Evolutionary conservation across 106 monocot genomes (phyloP).

Genomic region (Hemerocallis citrina): DNA sequence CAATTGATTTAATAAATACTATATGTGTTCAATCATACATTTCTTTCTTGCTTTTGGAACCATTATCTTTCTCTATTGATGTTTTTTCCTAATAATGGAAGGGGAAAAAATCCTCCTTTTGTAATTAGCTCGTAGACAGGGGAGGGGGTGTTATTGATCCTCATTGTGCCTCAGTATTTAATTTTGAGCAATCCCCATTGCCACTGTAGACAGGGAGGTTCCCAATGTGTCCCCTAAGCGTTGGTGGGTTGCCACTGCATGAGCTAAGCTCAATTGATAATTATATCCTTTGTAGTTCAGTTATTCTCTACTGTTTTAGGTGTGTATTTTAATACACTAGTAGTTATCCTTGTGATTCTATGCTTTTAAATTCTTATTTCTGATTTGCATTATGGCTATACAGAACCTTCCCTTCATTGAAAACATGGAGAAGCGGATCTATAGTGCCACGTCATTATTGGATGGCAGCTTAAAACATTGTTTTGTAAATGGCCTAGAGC

Average conservation of each 20-base stretch:
- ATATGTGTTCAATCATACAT: background rate
- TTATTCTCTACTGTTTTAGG: background rate
- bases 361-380: slow-evolving; percentile 16
- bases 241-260: too few species aligned
- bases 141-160: too few species aligned
- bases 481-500: slow-evolving; percentile 68
- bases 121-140: too few species aligned
- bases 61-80: background rate
- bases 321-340: background rate
- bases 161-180: too few species aligned
- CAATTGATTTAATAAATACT: too few species aligned
- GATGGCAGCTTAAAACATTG: slow-evolving; percentile 70
- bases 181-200: too few species aligned
- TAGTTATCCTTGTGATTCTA: background rate
- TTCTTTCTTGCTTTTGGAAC: background rate
- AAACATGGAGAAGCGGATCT: slow-evolving; percentile 96
- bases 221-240: too few species aligned
- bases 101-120: background rate
- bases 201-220: too few species aligned
- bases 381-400: slow-evolving; percentile 48
- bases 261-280: too few species aligned
- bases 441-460: slow-evolving; percentile 48
- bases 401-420: slow-evolving; percentile 93
- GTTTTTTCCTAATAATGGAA: background rate
- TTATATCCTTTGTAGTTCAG: background rate